Conservation (phyloP, 1,284 basidiomycete species). For the Nidula niveotomentosa region DNA sequence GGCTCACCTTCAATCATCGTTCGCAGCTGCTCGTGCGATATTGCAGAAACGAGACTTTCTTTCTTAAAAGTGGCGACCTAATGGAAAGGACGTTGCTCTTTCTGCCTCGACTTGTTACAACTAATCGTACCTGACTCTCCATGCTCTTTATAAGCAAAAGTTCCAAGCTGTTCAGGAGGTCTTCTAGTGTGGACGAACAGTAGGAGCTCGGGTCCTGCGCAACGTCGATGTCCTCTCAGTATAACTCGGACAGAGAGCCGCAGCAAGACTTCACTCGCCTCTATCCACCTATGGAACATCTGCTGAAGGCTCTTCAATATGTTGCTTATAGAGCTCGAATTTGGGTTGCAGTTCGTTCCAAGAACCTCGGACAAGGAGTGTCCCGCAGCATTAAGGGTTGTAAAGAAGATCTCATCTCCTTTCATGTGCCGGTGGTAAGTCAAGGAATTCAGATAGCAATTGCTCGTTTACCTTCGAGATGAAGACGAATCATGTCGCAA, state of each 20-base stretch:
- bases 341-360: slow-evolving; percentile 9
- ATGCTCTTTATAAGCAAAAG: too few species aligned
- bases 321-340: slow-evolving; percentile 1
- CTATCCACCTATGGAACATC: slow-evolving; percentile 13
- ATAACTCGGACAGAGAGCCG: too few species aligned
- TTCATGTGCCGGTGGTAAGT: neutral
- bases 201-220: slow-evolving; percentile 9
- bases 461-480: slow-evolving; percentile 15
- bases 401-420: slow-evolving; percentile 25
- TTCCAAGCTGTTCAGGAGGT: neutral
- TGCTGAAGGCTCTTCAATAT: slow-evolving; percentile 7
- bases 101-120: slow-evolving; percentile 7
- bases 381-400: slow-evolving; percentile 6
- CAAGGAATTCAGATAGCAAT: neutral
- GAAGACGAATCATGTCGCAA: slow-evolving; percentile 18
- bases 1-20: slow-evolving; percentile 20
- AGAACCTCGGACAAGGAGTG: slow-evolving; percentile 11
- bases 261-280: too few species aligned
- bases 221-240: too few species aligned
- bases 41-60: slow-evolving; percentile 11
- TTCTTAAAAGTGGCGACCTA: slow-evolving; percentile 14
- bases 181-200: slow-evolving; percentile 4
- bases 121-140: too few species aligned
- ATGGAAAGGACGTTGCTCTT: slow-evolving; percentile 4
- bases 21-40: slow-evolving; percentile 14